A percentile compares a stretch with the other conserved stretches of the same genome.
Conservation (phyloP, 1,284 basidiomycete species). For the Puccinia coronata region DNA sequence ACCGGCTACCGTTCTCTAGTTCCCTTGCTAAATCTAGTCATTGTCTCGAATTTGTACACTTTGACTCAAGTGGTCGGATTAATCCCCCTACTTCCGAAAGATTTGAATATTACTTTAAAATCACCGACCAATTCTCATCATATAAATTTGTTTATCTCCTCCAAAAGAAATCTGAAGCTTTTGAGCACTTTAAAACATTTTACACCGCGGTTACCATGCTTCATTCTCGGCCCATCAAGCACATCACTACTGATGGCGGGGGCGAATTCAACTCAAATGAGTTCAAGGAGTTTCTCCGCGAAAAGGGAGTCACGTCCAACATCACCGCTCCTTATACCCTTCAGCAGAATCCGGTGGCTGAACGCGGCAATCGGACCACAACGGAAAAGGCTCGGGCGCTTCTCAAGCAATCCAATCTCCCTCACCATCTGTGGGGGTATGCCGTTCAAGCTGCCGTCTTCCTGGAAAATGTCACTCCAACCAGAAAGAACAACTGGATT, state of each 20-base stretch:
- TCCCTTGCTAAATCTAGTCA: not conserved
- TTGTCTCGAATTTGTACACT: not conserved
- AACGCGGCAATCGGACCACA: conserved; percentile 8
- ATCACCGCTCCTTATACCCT: conserved; percentile 1
- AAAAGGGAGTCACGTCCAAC: not conserved
- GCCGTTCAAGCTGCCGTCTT: conserved; percentile 9
- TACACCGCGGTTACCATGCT: not conserved
- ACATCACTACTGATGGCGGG: not conserved
- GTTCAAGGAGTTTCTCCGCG: not conserved
- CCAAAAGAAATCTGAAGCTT: not conserved
- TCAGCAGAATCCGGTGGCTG: conserved; percentile 4
- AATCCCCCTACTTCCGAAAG: not conserved
- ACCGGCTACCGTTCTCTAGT: not conserved
- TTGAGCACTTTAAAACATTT: not conserved
- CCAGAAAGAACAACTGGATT: not conserved
- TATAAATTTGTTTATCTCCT: conserved; percentile 17
- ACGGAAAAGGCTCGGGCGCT: not conserved
- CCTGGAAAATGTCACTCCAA: conserved; percentile 19
- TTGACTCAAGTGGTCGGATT: conserved; percentile 33
- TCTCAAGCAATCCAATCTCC: conserved; percentile 11
- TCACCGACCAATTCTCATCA: not conserved
- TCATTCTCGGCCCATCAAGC: not conserved
- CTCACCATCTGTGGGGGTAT: not conserved
- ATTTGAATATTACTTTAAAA: conserved; percentile 14
- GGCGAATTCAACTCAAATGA: conserved; percentile 10